A percentile compares a stretch with the other conserved stretches of the same genome.
Conservation (phyloP, 352 stramenopile genomes). For the Globisporangium paddicum region DNA sequence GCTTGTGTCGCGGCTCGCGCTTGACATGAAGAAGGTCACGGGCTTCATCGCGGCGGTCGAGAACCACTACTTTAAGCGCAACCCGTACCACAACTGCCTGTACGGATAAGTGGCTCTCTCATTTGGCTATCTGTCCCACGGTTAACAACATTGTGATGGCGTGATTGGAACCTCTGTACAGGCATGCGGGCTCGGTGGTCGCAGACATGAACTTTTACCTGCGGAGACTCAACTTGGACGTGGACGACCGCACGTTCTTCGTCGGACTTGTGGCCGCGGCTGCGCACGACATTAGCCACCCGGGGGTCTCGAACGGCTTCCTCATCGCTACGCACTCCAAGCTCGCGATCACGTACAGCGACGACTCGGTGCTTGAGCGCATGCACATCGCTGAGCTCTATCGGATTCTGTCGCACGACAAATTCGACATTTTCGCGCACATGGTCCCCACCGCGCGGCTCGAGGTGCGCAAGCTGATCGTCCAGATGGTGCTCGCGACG, state of each 20-base stretch:
- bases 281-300: conserved; percentile 91
- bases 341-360: conserved; percentile 91
- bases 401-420: conserved; percentile 53
- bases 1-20: conserved; percentile 33
- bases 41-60: conserved; percentile 50
- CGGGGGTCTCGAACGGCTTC: conserved; percentile 90
- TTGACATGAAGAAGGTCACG: conserved; percentile 39
- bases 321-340: conserved; percentile 85
- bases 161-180: conserved; percentile 11
- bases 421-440: conserved; percentile 56
- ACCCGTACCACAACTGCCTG: conserved; percentile 73
- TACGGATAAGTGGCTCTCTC: conserved; percentile 22
- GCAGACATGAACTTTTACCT: conserved; percentile 68
- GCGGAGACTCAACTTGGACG: conserved; percentile 44
- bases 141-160: neutral
- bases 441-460: conserved; percentile 26
- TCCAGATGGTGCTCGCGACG: conserved; percentile 75
- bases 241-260: conserved; percentile 50
- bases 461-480: conserved; percentile 61
- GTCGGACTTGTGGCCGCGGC: conserved; percentile 79
- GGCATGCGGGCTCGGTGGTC: conserved; percentile 57
- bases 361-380: conserved; percentile 82
- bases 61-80: conserved; percentile 54
- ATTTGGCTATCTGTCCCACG: neutral
- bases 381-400: conserved; percentile 73